These are phyloP conservation scores for Cladosporium oxysporum DNA, from an alignment of 2,329 filamentous ascomycete species.

Conservation along the genomic window DNA sequence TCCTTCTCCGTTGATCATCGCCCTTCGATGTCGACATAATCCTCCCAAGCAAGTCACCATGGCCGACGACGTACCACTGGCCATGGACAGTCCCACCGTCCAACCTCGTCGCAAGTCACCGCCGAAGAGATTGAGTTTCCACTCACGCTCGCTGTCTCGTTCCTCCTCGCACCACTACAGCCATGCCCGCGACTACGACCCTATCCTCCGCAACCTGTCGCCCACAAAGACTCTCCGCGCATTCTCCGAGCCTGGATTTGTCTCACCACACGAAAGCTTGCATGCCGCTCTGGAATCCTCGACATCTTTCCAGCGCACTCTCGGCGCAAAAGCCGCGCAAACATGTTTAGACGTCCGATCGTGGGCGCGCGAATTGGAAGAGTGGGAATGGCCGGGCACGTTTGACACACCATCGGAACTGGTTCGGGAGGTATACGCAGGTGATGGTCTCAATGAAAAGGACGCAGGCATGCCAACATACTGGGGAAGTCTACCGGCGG, in stretches of 20 bases:
- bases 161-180: slow-evolving; percentile 28
- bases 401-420: slow-evolving; percentile 40
- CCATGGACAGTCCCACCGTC: slow-evolving; percentile 32
- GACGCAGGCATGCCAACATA: slow-evolving; percentile 49
- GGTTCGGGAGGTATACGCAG: not conserved
- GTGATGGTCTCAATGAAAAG: slow-evolving; percentile 12
- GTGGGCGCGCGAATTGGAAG: slow-evolving; percentile 72
- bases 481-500: slow-evolving; percentile 69
- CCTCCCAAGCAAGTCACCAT: not conserved
- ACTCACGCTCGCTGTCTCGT: slow-evolving; percentile 33
- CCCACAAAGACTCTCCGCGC: slow-evolving; percentile 63
- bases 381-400: slow-evolving; percentile 60
- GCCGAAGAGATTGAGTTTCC: slow-evolving; percentile 23
- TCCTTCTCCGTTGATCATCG: not conserved
- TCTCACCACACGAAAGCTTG: slow-evolving; percentile 2
- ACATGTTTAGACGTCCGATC: slow-evolving; percentile 70
- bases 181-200: slow-evolving; percentile 29
- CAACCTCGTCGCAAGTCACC: slow-evolving; percentile 32
- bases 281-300: not conserved
- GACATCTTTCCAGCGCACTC: slow-evolving; percentile 3
- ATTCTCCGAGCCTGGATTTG: slow-evolving; percentile 43
- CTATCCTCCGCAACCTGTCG: slow-evolving; percentile 60
- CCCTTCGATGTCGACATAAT: slow-evolving; percentile 10
- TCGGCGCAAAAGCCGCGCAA: slow-evolving; percentile 65
- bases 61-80: slow-evolving; percentile 23